A percentile compares a stretch with the other conserved stretches of the same genome.
phyloP scores from a whole-genome alignment of 2,329 filamentous ascomycete genomes.

The Verticillium longisporum region DNA sequence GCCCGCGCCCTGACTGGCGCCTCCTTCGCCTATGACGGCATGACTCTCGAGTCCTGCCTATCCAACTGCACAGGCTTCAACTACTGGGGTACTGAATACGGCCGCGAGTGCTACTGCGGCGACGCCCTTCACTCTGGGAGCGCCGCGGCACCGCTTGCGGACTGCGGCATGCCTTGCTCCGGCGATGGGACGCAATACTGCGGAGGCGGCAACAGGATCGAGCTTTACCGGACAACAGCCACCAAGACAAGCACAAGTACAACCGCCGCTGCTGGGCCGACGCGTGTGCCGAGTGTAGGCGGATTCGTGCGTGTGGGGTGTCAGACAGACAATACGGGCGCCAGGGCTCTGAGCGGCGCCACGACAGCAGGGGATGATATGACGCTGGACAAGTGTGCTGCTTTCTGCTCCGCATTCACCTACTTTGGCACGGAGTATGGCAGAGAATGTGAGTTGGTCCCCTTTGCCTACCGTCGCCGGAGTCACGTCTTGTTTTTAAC shows the following conservation, averaged over 20 bases:
- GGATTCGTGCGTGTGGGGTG: slow-evolving; percentile 30
- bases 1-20: slow-evolving; percentile 34
- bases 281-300: slow-evolving; percentile 22
- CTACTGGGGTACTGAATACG: slow-evolving; percentile 46
- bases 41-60: slow-evolving; percentile 43
- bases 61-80: slow-evolving; percentile 36
- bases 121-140: slow-evolving; percentile 22
- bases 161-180: slow-evolving; percentile 33
- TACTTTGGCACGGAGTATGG: slow-evolving; percentile 31
- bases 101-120: slow-evolving; percentile 45
- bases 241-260: slow-evolving; percentile 17
- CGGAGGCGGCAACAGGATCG: slow-evolving; percentile 33
- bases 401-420: slow-evolving; percentile 24
- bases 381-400: slow-evolving; percentile 30
- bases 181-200: slow-evolving; percentile 34
- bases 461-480: neutral
- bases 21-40: slow-evolving; percentile 35
- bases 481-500: no score
- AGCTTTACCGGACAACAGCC: slow-evolving; percentile 34
- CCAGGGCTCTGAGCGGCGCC: slow-evolving; percentile 27
- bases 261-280: slow-evolving; percentile 21
- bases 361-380: slow-evolving; percentile 23
- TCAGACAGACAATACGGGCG: slow-evolving; percentile 27
- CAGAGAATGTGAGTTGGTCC: slow-evolving; percentile 22
- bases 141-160: slow-evolving; percentile 17